These are phyloP conservation scores for Citrus unshiu DNA, from an alignment of 345 rosid genomes.

Conservation along the genomic window DNA sequence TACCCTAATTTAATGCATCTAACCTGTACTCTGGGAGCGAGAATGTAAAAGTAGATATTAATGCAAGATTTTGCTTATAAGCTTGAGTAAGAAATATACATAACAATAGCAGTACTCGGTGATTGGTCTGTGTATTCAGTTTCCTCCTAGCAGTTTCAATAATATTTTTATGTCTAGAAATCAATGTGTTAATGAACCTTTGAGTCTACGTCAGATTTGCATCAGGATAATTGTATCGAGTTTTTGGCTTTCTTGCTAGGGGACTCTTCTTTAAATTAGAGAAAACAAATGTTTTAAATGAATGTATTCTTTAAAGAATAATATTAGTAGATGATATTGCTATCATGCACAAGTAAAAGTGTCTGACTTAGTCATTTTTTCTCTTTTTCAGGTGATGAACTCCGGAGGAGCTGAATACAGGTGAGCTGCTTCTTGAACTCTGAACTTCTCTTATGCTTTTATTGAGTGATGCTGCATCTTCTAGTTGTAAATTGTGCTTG, in stretches of 20 bases:
- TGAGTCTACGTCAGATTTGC: background rate
- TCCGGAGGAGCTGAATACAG: slow-evolving; percentile 44
- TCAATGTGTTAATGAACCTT: background rate
- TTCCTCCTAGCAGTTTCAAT: background rate
- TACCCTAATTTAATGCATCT: background rate
- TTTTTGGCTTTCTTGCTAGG: background rate
- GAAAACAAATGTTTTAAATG: background rate
- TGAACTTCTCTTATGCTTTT: slow-evolving; percentile 2
- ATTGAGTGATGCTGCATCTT: background rate
- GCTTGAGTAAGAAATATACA: background rate
- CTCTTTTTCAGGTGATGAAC: slow-evolving; percentile 45
- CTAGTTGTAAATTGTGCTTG: background rate
- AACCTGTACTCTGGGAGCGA: background rate
- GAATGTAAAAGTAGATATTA: background rate
- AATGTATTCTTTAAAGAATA: background rate
- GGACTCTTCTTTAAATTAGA: background rate
- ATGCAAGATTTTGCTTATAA: background rate
- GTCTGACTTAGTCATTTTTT: slow-evolving; percentile 8
- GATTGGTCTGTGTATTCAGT: background rate
- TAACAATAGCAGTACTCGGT: background rate
- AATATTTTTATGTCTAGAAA: background rate
- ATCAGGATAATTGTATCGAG: background rate
- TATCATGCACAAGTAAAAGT: background rate
- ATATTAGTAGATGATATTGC: background rate
- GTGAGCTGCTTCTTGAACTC: slow-evolving; percentile 27